Conservation (phyloP, 2,329 filamentous ascomycete genomes). For the Chrysoporthe deuterocubensis region DNA sequence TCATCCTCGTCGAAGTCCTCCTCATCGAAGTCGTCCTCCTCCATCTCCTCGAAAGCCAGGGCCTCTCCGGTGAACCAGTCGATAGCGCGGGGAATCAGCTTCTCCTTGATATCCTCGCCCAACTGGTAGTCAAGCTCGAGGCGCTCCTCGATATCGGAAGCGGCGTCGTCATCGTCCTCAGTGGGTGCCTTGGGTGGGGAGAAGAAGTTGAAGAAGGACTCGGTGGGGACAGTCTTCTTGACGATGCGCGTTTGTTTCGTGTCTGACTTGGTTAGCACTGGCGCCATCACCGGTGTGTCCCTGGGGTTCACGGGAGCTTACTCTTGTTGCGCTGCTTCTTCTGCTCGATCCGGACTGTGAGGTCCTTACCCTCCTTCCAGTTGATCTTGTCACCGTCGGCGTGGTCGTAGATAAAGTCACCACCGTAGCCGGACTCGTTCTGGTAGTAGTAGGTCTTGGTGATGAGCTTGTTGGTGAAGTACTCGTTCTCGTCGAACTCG, state of each 20-base stretch:
- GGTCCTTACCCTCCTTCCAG: constrained; percentile 91
- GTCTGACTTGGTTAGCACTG: constrained; percentile 58
- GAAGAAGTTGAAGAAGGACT: constrained; percentile 99
- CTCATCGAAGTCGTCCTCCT: constrained; percentile 79
- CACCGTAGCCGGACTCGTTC: constrained; percentile 96
- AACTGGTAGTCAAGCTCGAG: constrained; percentile 98
- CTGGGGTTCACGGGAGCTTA: constrained; percentile 49
- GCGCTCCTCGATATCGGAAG: constrained; percentile 93
- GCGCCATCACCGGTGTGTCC: neutral
- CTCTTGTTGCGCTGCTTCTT: constrained; percentile 99
- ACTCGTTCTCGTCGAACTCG: constrained; percentile 93
- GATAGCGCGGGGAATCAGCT: constrained; percentile 95
- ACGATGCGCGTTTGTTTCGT: constrained; percentile 99
- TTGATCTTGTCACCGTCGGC: constrained; percentile 98
- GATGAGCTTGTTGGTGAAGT: constrained; percentile 95
- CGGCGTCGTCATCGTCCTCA: constrained; percentile 74
- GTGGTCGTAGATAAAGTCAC: constrained; percentile 99
- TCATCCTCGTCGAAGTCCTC: constrained; percentile 88
- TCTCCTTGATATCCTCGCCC: constrained; percentile 99
- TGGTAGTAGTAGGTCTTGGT: constrained; percentile 99
- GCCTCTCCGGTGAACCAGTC: constrained; percentile 99
- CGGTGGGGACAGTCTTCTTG: constrained; percentile 98
- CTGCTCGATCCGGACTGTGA: constrained; percentile 93
- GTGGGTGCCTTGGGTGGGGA: constrained; percentile 86
- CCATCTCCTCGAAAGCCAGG: constrained; percentile 91